Evolutionary conservation across 192 early-diverging fungal species (phyloP).

Genomic region (Backusella morwellensis): DNA sequence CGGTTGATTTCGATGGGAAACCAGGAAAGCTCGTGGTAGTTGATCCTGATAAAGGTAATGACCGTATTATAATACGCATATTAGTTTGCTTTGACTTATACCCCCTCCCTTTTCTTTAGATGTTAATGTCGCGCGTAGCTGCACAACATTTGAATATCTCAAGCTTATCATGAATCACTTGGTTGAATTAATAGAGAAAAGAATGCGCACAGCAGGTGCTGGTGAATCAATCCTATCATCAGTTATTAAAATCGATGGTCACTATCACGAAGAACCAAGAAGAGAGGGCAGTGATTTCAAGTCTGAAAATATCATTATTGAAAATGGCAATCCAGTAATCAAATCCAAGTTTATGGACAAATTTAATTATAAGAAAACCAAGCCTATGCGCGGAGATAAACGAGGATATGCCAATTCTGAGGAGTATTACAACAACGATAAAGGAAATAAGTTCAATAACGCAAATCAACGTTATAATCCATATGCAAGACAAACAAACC

Average conservation of each 20-base stretch:
- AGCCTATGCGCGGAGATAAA: not conserved
- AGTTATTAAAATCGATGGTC: conserved; percentile 5
- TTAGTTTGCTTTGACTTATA: not conserved
- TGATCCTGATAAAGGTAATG: conserved; percentile 9
- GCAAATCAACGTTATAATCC: not conserved
- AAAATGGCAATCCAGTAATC: not conserved
- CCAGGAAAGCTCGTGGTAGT: not conserved
- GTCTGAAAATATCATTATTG: not conserved
- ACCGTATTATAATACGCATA: not conserved
- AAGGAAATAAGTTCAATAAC: not conserved
- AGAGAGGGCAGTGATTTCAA: conserved; percentile 1
- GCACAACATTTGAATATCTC: not conserved
- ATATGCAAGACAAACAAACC: not conserved
- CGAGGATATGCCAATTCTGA: not conserved
- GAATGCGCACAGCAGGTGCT: not conserved
- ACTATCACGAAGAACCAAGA: conserved; percentile 4
- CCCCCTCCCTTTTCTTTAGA: not conserved
- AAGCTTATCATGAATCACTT: not conserved
- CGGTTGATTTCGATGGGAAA: not conserved
- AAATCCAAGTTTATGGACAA: not conserved
- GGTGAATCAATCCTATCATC: conserved; percentile 8
- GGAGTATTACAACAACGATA: not conserved
- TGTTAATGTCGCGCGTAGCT: conserved; percentile 14
- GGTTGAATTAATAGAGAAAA: not conserved
- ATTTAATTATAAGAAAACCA: not conserved